phyloP scores from a whole-genome alignment of 371 early-diverging fungal genomes.

The Rhizopus arrhizus region DNA sequence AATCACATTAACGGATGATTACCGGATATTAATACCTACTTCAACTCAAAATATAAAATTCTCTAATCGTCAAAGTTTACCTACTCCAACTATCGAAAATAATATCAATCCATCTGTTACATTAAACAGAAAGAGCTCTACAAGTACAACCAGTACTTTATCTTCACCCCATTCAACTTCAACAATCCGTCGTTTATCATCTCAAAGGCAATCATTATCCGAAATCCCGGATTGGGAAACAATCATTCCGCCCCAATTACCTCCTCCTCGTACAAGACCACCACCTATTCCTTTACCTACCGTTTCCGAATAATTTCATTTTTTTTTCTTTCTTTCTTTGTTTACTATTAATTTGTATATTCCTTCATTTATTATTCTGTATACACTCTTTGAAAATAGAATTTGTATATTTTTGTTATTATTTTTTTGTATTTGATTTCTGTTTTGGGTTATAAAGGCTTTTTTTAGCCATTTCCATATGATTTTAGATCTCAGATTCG shows the following conservation, averaged over 20 bases:
- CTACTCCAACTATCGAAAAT: constrained; percentile 3
- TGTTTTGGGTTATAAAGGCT: too few relatives aligned
- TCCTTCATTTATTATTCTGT: not conserved
- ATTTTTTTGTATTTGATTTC: too few relatives aligned
- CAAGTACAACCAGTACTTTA: constrained; percentile 20
- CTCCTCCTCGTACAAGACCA: constrained; percentile 38
- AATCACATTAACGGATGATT: constrained; percentile 36
- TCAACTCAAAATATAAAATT: not conserved
- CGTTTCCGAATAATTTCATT: constrained; percentile 23
- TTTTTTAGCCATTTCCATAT: too few relatives aligned
- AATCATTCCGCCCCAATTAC: constrained; percentile 41
- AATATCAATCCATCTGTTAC: constrained; percentile 1
- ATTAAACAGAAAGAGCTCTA: not conserved
- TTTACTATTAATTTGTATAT: not conserved
- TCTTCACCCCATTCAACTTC: constrained; percentile 46
- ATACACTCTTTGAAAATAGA: not conserved
- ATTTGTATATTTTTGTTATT: too few relatives aligned
- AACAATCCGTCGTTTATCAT: constrained; percentile 17
- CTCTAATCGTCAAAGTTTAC: constrained; percentile 17
- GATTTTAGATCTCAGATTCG: too few relatives aligned
- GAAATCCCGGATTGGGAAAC: constrained; percentile 47
- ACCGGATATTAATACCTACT: constrained; percentile 26
- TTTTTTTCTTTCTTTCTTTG: not conserved
- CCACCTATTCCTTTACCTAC: constrained; percentile 35
- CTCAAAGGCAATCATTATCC: constrained; percentile 34